Evolutionary conservation across 352 stramenopile species (phyloP).

Genomic region (Pythium aquatile): DNA sequence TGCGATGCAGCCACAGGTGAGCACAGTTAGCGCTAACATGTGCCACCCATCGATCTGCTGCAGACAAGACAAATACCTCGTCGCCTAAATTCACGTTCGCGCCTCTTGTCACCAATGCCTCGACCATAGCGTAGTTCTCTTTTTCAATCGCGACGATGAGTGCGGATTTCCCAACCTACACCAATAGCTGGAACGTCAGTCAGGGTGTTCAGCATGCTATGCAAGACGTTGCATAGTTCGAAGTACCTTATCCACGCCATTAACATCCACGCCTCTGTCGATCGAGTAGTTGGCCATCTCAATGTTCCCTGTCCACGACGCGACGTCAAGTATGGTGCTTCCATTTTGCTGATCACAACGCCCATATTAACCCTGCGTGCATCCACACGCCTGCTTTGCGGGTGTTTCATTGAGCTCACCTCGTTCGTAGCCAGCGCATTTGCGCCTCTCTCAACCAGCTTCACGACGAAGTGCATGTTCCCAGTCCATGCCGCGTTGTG

Average conservation of each 20-base stretch:
- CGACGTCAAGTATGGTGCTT: background rate
- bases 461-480: background rate
- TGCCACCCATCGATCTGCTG: too few species aligned
- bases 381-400: too few species aligned
- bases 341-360: background rate
- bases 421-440: background rate
- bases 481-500: background rate
- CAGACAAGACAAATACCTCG: background rate
- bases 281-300: background rate
- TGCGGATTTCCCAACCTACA: background rate
- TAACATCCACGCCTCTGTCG: background rate
- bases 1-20: background rate
- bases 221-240: too few species aligned
- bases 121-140: background rate
- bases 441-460: background rate
- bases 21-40: too few species aligned
- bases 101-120: background rate
- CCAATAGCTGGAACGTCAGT: background rate
- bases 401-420: background rate
- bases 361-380: too few species aligned
- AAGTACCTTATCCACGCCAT: background rate
- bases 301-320: background rate
- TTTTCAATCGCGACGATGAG: slow-evolving; percentile 1
- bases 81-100: slow-evolving; percentile 3
- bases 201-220: too few species aligned